These are phyloP conservation scores for Lablab purpureus DNA, from an alignment of 306 rosid species.

Conservation along the genomic window DNA sequence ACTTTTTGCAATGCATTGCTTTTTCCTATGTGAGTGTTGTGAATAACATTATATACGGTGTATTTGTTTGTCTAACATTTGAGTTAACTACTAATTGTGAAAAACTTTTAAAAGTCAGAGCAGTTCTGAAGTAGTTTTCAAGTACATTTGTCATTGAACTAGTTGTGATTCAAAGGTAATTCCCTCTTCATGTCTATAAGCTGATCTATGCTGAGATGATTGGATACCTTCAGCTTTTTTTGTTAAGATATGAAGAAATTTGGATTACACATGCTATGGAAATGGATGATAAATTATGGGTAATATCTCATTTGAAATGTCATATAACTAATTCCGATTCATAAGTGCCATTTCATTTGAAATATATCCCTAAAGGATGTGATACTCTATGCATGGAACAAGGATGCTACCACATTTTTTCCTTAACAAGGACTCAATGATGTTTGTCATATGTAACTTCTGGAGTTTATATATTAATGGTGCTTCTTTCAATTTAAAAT, in stretches of 20 bases:
- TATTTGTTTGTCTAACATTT: not conserved
- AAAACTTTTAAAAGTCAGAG: not conserved
- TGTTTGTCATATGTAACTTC: not conserved
- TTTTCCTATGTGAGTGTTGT: not conserved
- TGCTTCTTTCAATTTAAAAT: not conserved
- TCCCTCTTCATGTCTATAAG: not conserved
- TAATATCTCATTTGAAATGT: not conserved
- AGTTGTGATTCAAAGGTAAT: not conserved
- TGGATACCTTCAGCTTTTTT: not conserved
- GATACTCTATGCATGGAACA: not conserved
- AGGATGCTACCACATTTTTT: not conserved
- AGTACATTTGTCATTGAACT: not conserved
- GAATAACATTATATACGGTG: too few species aligned
- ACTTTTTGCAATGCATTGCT: not conserved
- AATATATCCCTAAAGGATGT: not conserved
- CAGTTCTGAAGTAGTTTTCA: not conserved
- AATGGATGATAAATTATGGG: conserved; percentile 4
- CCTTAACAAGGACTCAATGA: not conserved
- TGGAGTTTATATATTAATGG: not conserved
- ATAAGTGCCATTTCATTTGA: not conserved
- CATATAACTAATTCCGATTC: not conserved
- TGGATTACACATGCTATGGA: not conserved
- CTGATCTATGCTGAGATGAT: conserved; percentile 10
- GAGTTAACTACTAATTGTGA: not conserved
- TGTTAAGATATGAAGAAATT: not conserved